Conservation (phyloP, 2,329 filamentous ascomycete species). For the Diaporthe australafricana region DNA sequence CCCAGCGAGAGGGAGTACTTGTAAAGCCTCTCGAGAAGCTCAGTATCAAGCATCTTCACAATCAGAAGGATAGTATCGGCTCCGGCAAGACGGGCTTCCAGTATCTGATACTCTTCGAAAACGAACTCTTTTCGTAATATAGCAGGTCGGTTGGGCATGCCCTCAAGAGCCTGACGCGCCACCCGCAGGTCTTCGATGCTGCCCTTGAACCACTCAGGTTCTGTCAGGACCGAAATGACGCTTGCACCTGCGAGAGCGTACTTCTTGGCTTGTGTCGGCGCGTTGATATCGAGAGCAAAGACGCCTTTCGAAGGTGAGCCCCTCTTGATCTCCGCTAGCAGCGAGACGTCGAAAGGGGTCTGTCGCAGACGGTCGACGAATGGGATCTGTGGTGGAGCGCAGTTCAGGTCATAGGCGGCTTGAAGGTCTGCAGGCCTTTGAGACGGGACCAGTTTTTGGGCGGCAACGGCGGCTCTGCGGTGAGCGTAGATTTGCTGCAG, state of each 20-base stretch:
- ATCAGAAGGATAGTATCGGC: slow-evolving; percentile 96
- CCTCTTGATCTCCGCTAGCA: slow-evolving; percentile 98
- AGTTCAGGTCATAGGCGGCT: slow-evolving; percentile 84
- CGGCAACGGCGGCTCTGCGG: slow-evolving; percentile 78
- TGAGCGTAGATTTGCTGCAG: slow-evolving; percentile 91
- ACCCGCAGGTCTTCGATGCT: slow-evolving; percentile 92
- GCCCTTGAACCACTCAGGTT: slow-evolving; percentile 99
- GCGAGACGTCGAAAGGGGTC: slow-evolving; percentile 86
- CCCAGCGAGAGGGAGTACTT: slow-evolving; percentile 88
- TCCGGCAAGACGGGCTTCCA: slow-evolving; percentile 91
- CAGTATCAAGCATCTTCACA: slow-evolving; percentile 93
- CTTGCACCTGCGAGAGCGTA: slow-evolving; percentile 96
- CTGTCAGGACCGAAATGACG: slow-evolving; percentile 97
- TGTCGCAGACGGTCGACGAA: slow-evolving; percentile 83
- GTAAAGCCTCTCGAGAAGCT: slow-evolving; percentile 82
- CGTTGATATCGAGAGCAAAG: slow-evolving; percentile 88
- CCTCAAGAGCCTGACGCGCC: slow-evolving; percentile 88
- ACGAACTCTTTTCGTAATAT: slow-evolving; percentile 96
- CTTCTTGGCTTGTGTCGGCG: slow-evolving; percentile 87
- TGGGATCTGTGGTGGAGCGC: slow-evolving; percentile 85
- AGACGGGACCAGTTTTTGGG: slow-evolving; percentile 87
- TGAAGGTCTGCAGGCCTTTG: slow-evolving; percentile 86
- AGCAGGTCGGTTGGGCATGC: slow-evolving; percentile 92
- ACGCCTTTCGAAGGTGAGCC: slow-evolving; percentile 96
- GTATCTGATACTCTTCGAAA: slow-evolving; percentile 97